Conservation (phyloP, 306 rosid genomes). For the Lathyrus sativus region DNA sequence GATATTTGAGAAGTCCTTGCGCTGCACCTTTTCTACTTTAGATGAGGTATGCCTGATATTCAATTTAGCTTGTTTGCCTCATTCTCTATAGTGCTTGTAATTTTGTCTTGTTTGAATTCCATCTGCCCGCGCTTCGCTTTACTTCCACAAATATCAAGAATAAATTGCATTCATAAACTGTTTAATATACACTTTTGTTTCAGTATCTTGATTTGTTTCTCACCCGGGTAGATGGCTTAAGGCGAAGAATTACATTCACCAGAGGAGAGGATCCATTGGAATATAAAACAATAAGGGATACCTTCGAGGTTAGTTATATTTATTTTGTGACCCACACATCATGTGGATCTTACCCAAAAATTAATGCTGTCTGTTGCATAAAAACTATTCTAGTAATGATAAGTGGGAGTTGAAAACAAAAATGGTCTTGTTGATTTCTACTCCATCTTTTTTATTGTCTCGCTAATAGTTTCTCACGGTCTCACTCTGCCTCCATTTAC, state of each 20-base stretch:
- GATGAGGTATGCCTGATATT: constrained; percentile 62
- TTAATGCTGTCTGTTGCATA: not conserved
- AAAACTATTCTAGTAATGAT: constrained; percentile 11
- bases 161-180: constrained; percentile 9
- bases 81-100: constrained; percentile 12
- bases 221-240: constrained; percentile 86
- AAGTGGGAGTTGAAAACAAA: constrained; percentile 19
- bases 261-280: constrained; percentile 54
- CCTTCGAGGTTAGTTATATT: constrained; percentile 75
- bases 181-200: constrained; percentile 37
- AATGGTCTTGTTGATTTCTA: constrained; percentile 5
- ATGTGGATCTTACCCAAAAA: constrained; percentile 1
- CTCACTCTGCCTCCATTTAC: not conserved
- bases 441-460: not conserved
- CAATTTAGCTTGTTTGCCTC: constrained; percentile 6
- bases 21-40: constrained; percentile 64
- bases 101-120: constrained; percentile 1
- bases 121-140: not conserved
- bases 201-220: constrained; percentile 89
- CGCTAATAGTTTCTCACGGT: not conserved
- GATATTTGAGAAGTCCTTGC: constrained; percentile 79
- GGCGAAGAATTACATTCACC: constrained; percentile 68
- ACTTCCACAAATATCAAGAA: constrained; percentile 15
- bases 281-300: constrained; percentile 61
- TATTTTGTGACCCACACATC: constrained; percentile 9